Percentiles rank a stretch among this genome's conserved stretches.
Conservation (phyloP, 192 early-diverging fungal genomes). For the Coemansia sp. region DNA sequence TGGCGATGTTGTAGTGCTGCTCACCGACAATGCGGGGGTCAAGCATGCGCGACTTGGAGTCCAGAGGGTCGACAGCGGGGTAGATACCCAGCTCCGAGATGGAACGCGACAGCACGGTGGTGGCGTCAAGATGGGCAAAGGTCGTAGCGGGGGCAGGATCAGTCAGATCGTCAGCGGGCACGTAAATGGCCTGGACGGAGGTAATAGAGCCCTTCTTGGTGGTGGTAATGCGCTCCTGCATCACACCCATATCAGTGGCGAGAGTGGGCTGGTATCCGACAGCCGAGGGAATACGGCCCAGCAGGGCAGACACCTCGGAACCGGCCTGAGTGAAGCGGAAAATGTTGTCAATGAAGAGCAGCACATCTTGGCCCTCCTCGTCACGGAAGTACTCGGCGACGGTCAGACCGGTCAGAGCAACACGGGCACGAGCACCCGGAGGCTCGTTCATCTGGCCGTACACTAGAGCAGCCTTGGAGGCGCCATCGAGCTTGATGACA, state of each 20-base stretch:
- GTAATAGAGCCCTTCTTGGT: constrained; percentile 99
- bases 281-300: constrained; percentile 99
- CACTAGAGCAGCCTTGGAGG: constrained; percentile 93
- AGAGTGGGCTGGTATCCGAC: constrained; percentile 99
- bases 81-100: constrained; percentile 99
- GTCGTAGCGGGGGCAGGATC: constrained; percentile 99
- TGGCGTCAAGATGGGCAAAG: constrained; percentile 99
- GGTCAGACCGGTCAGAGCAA: constrained; percentile 95
- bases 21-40: constrained; percentile 96
- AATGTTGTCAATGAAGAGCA: constrained; percentile 99
- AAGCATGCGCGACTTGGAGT: constrained; percentile 97
- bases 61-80: constrained; percentile 97
- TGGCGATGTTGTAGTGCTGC: constrained; percentile 94
- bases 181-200: constrained; percentile 97
- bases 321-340: constrained; percentile 99
- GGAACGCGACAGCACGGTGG: constrained; percentile 97
- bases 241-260: constrained; percentile 98
- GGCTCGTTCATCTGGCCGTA: constrained; percentile 99
- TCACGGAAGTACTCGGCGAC: constrained; percentile 99
- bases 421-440: constrained; percentile 98
- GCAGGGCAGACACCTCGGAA: constrained; percentile 99
- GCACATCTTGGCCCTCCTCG: constrained; percentile 98
- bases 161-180: constrained; percentile 99
- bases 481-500: constrained; percentile 94
- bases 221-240: constrained; percentile 99